Percentiles rank a stretch among this genome's conserved stretches.
phyloP scores from a whole-genome alignment of 192 early-diverging fungal genomes.

The Kickxella alabastrina region DNA sequence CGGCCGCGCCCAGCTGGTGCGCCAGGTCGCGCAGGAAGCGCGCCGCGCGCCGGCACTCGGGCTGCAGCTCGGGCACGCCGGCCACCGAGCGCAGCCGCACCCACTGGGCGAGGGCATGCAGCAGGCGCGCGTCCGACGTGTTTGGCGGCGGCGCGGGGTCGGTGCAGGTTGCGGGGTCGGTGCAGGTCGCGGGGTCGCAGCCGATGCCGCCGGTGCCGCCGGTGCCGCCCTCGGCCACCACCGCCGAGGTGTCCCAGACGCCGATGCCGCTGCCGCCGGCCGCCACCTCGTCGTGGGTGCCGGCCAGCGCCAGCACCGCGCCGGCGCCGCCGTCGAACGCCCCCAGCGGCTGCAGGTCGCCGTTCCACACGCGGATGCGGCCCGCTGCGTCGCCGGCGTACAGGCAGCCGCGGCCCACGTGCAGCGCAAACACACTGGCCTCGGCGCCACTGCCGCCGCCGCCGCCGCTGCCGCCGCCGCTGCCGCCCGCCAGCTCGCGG shows the following conservation, averaged over 20 bases:
- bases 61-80: slow-evolving; percentile 61
- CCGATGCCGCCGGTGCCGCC: slow-evolving; percentile 2
- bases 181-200: too few relatives aligned
- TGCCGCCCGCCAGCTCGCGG: slow-evolving; percentile 19
- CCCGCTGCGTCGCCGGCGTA: slow-evolving; percentile 69
- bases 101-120: slow-evolving; percentile 67
- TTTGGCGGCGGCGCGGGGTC: neutral
- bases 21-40: slow-evolving; percentile 66
- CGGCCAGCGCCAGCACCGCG: slow-evolving; percentile 22
- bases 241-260: slow-evolving; percentile 54
- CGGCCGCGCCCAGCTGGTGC: slow-evolving; percentile 62
- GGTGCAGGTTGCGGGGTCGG: neutral
- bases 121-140: slow-evolving; percentile 41
- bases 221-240: neutral
- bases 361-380: slow-evolving; percentile 62
- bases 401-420: slow-evolving; percentile 41
- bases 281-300: slow-evolving; percentile 40
- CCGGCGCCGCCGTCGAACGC: slow-evolving; percentile 49
- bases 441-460: too few relatives aligned
- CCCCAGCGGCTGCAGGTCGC: slow-evolving; percentile 57
- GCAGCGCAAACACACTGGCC: slow-evolving; percentile 60
- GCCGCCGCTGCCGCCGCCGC: slow-evolving; percentile 24
- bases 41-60: slow-evolving; percentile 69
- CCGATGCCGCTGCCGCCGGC: slow-evolving; percentile 61
- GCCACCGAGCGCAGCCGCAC: slow-evolving; percentile 64